Evolutionary conservation across 257 asterid species (phyloP).

Genomic region (Solanum neorickii): DNA sequence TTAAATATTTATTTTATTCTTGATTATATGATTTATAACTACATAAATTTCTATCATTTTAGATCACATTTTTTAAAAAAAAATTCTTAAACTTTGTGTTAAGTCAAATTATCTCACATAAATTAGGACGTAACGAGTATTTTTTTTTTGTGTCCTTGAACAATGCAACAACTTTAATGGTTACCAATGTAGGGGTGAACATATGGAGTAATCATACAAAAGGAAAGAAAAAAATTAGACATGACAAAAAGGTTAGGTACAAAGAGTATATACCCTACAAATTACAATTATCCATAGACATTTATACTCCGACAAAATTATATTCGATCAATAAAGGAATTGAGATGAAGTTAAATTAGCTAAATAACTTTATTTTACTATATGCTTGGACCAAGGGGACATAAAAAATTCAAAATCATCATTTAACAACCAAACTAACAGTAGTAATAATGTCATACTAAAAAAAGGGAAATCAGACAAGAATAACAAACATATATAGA

Average conservation of each 20-base stretch:
- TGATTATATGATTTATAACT: no score
- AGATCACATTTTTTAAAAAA: no score
- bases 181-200: not conserved
- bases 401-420: not conserved
- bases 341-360: not conserved
- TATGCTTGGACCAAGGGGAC: slow-evolving; percentile 11
- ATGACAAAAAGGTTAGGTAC: not conserved
- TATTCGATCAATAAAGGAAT: not conserved
- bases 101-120: accelerated
- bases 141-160: not conserved
- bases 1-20: no score
- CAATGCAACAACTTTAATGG: not conserved
- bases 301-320: not conserved
- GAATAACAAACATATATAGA: not conserved
- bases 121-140: accelerated
- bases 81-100: no score
- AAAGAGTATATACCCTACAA: not conserved
- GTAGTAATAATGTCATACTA: not conserved
- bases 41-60: no score
- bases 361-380: not conserved
- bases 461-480: not conserved
- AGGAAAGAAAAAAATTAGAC: not conserved
- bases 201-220: not conserved
- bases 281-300: not conserved
- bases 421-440: not conserved